Evolutionary conservation across 2,329 filamentous ascomycete species (phyloP), one percentile per base, ranked within the genome.

Genomic region (Metarhizium guizhouense): DNA sequence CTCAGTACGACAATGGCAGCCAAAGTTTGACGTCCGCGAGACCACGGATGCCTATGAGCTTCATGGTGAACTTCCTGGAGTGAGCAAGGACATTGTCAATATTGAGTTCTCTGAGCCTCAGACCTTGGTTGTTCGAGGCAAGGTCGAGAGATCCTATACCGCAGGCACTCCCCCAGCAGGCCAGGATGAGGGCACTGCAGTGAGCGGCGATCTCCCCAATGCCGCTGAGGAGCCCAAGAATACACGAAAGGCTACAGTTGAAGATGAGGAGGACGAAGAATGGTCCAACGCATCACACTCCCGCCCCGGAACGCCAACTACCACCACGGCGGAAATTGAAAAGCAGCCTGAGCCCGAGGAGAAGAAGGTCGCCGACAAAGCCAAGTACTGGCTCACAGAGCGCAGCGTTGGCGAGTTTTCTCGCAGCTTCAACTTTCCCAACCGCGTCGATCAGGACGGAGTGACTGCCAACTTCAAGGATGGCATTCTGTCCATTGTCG

Each of bases 61-160:
- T 20, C 83, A 92, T 64, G 89, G 88, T 64, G 88, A 93, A 71
- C 82, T 93, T 6, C 85, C 88, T 0, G 89, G 89, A 55, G 76
- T 92, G 63, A 80, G 81, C 59, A 87, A 89, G 73, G 83, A 88
- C 63, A 77, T 91, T 65, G 76, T 94, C 65, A 76, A 80, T 67
- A 87, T 93, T 67, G 88, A 93, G 67, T 93, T 92, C 77, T 85
- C 83, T 57, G 88, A 93, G 67, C 76, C 80, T 47, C 85, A 88
- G 73, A 91, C 87, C 16, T 74, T 93, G 47, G 78, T 83, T 60
- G 77, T 94, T 68, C 82, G 81, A 56, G 89, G 89, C 65, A 82
- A 78, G 60, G 79, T 83, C 55, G 87, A 91, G 72, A 81, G 84
- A 61, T 74, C 74, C 61, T 80, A 82, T 70, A 80, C 81, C 57